phyloP scores from a whole-genome alignment of 2,329 filamentous ascomycete species.

The Aspergillus flavus region DNA sequence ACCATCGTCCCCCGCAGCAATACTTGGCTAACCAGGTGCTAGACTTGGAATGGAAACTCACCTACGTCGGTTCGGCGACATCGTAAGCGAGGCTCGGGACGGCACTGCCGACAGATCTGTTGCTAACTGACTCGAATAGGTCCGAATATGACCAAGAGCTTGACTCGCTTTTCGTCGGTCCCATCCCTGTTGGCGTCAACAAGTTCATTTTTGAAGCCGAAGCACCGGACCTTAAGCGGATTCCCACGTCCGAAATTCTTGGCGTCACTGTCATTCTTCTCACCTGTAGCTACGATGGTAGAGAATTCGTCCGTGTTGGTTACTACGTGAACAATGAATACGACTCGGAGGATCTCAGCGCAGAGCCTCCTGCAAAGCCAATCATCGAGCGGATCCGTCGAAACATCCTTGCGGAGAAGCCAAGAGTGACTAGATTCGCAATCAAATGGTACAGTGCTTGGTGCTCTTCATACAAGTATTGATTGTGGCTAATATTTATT shows the following conservation, averaged over 20 bases:
- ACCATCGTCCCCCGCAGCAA: background rate
- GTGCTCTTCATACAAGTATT: background rate
- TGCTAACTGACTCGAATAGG: constrained; percentile 50
- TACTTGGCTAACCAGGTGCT: constrained; percentile 23
- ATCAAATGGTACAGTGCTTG: constrained; percentile 83
- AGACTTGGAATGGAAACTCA: constrained; percentile 99
- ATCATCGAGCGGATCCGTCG: constrained; percentile 88
- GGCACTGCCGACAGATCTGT: background rate
- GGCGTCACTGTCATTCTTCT: constrained; percentile 96
- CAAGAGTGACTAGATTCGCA: constrained; percentile 92
- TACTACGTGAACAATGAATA: constrained; percentile 99
- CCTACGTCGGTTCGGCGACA: constrained; percentile 96
- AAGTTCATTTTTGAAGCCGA: constrained; percentile 98
- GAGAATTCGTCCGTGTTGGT: constrained; percentile 96
- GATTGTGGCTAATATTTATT: constrained; percentile 1
- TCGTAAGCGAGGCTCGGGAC: constrained; percentile 63
- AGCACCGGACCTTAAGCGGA: constrained; percentile 83
- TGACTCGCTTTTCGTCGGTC: constrained; percentile 92
- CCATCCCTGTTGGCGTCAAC: constrained; percentile 96
- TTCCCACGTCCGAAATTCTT: constrained; percentile 91
- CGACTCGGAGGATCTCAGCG: constrained; percentile 83
- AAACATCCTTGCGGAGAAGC: constrained; percentile 95
- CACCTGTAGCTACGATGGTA: constrained; percentile 92
- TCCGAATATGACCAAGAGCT: constrained; percentile 98
- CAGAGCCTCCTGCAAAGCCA: constrained; percentile 88